A percentile compares a stretch with the other conserved stretches of the same genome.
Evolutionary conservation across 352 stramenopile species (phyloP).

Genomic region (Pythium vanterpoolii): DNA sequence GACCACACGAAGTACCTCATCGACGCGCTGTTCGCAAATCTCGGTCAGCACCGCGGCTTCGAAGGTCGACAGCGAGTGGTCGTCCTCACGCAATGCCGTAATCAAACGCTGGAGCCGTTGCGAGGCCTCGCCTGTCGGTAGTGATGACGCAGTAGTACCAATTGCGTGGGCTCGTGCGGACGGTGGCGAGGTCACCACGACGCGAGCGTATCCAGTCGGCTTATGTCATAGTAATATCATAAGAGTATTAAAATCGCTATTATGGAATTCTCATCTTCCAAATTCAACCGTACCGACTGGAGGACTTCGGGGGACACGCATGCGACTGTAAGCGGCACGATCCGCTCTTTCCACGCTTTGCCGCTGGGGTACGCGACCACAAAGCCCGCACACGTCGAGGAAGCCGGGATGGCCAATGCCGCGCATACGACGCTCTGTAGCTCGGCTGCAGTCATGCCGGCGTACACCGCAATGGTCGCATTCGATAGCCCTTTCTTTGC

Average conservation of each 20-base stretch:
- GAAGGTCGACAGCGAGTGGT: constrained; percentile 40
- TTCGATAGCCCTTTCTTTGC: background rate
- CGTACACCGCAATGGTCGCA: constrained; percentile 49
- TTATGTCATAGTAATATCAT: background rate
- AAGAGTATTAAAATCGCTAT: background rate
- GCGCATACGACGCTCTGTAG: constrained; percentile 37
- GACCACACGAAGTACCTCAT: constrained; percentile 35
- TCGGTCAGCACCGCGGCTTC: constrained; percentile 41
- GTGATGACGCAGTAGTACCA: background rate
- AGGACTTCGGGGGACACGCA: constrained; percentile 48
- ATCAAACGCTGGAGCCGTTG: constrained; percentile 34
- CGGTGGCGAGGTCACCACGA: constrained; percentile 23
- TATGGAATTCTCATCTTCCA: too few relatives aligned
- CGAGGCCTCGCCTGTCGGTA: constrained; percentile 4
- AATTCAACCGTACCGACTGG: constrained; percentile 5
- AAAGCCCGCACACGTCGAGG: constrained; percentile 36
- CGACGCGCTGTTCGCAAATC: constrained; percentile 38
- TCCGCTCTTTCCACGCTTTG: constrained; percentile 15
- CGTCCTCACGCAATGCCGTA: constrained; percentile 33
- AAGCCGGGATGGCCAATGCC: constrained; percentile 27
- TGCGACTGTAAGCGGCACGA: constrained; percentile 64
- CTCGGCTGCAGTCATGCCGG: constrained; percentile 44
- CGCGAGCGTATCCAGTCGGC: constrained; percentile 10
- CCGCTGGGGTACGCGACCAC: constrained; percentile 12
- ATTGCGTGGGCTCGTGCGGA: background rate